phyloP scores from a whole-genome alignment of 345 rosid species.

The Microcos paniculata region DNA sequence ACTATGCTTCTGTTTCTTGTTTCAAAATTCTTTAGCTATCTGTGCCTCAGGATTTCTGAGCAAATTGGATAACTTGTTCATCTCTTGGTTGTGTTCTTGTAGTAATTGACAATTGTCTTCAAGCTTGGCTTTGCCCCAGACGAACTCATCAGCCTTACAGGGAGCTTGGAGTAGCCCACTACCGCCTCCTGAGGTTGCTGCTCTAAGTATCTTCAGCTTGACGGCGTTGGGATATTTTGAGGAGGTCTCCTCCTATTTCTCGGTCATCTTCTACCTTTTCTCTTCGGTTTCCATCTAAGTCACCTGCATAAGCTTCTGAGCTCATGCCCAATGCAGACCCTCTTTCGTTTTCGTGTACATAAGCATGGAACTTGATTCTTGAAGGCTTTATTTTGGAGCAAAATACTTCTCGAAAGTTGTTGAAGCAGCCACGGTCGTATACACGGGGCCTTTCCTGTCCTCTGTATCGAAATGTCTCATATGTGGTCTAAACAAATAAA shows the following conservation, averaged over 20 bases:
- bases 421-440: slow-evolving; percentile 38
- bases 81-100: neutral
- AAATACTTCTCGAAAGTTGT: slow-evolving; percentile 42
- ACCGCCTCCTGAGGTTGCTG: neutral
- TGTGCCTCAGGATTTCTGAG: slow-evolving; percentile 3
- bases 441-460: slow-evolving; percentile 23
- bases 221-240: slow-evolving; percentile 47
- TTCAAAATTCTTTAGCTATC: slow-evolving; percentile 6
- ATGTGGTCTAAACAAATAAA: slow-evolving; percentile 42
- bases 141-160: neutral
- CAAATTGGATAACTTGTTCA: slow-evolving; percentile 5
- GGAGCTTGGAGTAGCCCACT: neutral
- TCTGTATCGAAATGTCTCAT: slow-evolving; percentile 45
- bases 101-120: neutral
- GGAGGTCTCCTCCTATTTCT: slow-evolving; percentile 46
- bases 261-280: slow-evolving; percentile 45
- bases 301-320: slow-evolving; percentile 11
- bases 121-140: neutral
- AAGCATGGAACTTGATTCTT: slow-evolving; percentile 37
- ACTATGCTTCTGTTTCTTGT: neutral
- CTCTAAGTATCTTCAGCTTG: slow-evolving; percentile 20
- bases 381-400: slow-evolving; percentile 43
- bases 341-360: slow-evolving; percentile 25
- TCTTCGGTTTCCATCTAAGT: slow-evolving; percentile 18
- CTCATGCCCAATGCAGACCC: slow-evolving; percentile 8